These are phyloP conservation scores for Draba incana DNA, from an alignment of 345 rosid species.

Conservation along the genomic window DNA sequence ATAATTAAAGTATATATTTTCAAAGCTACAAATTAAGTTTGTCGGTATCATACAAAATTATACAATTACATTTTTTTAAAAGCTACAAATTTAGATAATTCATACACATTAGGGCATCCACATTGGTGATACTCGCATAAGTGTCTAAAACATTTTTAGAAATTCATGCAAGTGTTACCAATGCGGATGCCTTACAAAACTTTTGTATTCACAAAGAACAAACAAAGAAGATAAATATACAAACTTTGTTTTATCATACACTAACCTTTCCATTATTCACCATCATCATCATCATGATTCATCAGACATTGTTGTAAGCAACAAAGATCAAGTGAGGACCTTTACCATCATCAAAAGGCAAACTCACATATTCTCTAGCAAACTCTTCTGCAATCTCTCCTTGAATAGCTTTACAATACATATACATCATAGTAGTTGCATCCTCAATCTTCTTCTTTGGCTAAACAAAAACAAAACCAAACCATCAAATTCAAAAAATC, in stretches of 20 bases:
- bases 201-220: slow-evolving; percentile 6
- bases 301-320: slow-evolving; percentile 32
- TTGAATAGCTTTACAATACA: slow-evolving; percentile 65
- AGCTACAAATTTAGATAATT: background rate
- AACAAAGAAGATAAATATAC: slow-evolving; percentile 9
- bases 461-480: slow-evolving; percentile 43
- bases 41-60: too few relatives aligned
- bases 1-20: too few relatives aligned
- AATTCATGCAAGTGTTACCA: too few relatives aligned
- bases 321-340: slow-evolving; percentile 66
- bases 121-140: too few relatives aligned
- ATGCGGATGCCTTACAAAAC: too few relatives aligned
- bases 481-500: background rate
- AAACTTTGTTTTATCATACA: slow-evolving; percentile 25
- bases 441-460: slow-evolving; percentile 89
- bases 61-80: background rate
- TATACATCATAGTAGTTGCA: slow-evolving; percentile 66
- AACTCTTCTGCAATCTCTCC: slow-evolving; percentile 84
- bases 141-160: too few relatives aligned
- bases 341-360: slow-evolving; percentile 79
- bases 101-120: too few relatives aligned
- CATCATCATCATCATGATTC: too few relatives aligned
- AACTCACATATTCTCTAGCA: slow-evolving; percentile 58
- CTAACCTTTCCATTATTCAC: too few relatives aligned
- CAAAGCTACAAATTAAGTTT: too few relatives aligned